Conservation (phyloP, 2,329 filamentous ascomycete genomes). For the Botrytis elliptica region DNA sequence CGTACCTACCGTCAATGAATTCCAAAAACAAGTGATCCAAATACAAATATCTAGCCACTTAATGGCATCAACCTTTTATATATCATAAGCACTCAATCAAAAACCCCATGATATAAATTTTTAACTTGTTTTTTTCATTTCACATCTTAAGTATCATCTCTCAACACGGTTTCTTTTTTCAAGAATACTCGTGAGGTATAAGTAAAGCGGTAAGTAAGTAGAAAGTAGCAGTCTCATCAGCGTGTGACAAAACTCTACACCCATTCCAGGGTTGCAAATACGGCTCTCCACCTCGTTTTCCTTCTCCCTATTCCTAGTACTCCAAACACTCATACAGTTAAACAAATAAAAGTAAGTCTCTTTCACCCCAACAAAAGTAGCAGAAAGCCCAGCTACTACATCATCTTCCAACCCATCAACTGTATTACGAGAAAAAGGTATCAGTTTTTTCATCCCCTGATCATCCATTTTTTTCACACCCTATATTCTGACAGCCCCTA, state of each 20-base stretch:
- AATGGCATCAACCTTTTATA: neutral
- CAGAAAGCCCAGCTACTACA: slow-evolving; percentile 6
- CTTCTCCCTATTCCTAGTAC: slow-evolving; percentile 1
- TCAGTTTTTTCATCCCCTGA: neutral
- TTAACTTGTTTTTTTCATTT: slow-evolving; percentile 15
- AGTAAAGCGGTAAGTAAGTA: slow-evolving; percentile 6
- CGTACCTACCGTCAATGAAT: neutral
- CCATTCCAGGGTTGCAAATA: neutral
- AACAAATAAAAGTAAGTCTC: slow-evolving; percentile 8
- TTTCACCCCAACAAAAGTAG: slow-evolving; percentile 6
- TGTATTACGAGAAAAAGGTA: neutral
- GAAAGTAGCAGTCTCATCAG: neutral
- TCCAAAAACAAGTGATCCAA: neutral
- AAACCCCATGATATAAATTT: neutral
- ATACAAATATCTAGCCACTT: neutral
- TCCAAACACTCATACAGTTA: slow-evolving; percentile 7
- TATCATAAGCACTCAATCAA: neutral
- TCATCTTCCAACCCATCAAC: neutral
- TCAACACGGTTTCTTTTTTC: neutral
- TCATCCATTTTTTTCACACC: neutral
- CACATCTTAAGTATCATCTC: neutral
- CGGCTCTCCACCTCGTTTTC: neutral
- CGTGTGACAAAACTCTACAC: slow-evolving; percentile 4
- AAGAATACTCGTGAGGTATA: neutral
- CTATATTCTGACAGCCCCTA: neutral